Percentiles rank a stretch among this genome's conserved stretches.
These are phyloP conservation scores for Adansonia rubrostipa DNA, from an alignment of 441 rosid genomes.

Conservation along the genomic window DNA sequence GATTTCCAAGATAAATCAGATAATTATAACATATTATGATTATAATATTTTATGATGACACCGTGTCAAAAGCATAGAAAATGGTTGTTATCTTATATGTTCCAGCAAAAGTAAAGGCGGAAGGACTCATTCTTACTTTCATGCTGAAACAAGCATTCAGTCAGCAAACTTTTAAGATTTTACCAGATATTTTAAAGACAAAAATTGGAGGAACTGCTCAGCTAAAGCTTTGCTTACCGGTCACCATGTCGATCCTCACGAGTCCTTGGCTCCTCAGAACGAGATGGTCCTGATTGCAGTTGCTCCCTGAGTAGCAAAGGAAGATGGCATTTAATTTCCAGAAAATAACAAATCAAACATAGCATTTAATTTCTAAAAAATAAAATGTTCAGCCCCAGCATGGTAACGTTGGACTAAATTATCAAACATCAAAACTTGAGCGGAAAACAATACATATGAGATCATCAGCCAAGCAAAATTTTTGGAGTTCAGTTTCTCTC, in stretches of 20 bases:
- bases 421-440: not conserved
- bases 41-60: not conserved
- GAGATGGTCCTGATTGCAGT: conserved; percentile 55
- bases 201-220: not conserved
- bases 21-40: not conserved
- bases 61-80: not conserved
- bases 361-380: not conserved
- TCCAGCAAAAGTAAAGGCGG: not conserved
- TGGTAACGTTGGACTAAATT: not conserved
- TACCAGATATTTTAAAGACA: not conserved
- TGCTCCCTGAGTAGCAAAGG: conserved; percentile 58
- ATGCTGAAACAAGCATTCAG: not conserved
- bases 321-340: conserved; percentile 16
- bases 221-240: conserved; percentile 46
- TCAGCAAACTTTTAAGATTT: not conserved
- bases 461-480: not conserved
- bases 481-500: not conserved
- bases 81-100: not conserved
- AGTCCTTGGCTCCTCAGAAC: conserved; percentile 78
- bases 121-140: not conserved
- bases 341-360: not conserved
- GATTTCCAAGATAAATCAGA: conserved; percentile 23
- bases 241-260: conserved; percentile 67
- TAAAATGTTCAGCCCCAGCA: not conserved
- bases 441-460: not conserved